Evolutionary conservation across 192 early-diverging fungal genomes (phyloP), one percentile per base, ranked within the genome.

Genomic region (Podila epicladia): DNA sequence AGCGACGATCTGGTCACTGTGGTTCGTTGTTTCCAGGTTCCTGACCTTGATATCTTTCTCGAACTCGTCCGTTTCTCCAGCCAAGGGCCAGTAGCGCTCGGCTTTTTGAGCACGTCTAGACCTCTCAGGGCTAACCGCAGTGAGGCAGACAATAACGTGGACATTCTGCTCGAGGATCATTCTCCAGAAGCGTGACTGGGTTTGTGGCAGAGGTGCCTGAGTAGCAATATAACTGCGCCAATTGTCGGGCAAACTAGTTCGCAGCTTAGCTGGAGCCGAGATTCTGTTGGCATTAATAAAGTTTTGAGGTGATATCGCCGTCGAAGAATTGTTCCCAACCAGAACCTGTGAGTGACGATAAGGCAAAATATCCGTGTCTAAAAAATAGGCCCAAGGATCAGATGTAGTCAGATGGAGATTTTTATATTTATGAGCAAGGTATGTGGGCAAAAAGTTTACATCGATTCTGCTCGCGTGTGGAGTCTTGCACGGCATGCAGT

Each of bases 61-160:
- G 3, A 73, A 62, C 8, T 58, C 22, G 37, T 82, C 65, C 9
- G 69, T 65, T 32, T 88, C 85, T 6, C 74, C 71, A 4, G 59
- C 74, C 28, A 64, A 33, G 12, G 97, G 96, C 96, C 97, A 98
- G 75, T 98, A 99, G 24, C 88, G 88, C 64, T 92, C 88, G 65
- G 94, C 97, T 74, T 98, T 98, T 9, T 84, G 50, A 15, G 50
- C 49, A 12, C 76, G 65, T 7, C 38, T 68, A 35, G 89, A 83
- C 6, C 92, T 87, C 51, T 85, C 85, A 72, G 95, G 92, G 20
- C 87, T 86, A 73, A 95, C 94, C 11, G 84, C 79, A 8, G 97
- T 97, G 68, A 99, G 83, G 91, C 96, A 96, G 3, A 97, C 95
- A 67, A 99, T 90, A 9, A 99, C 90, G 3, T 83, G 71, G 4